Evolutionary conservation across 2,329 filamentous ascomycete species (phyloP), one percentile per base, ranked within the genome.

Genomic region (Monilinia aucupariae): DNA sequence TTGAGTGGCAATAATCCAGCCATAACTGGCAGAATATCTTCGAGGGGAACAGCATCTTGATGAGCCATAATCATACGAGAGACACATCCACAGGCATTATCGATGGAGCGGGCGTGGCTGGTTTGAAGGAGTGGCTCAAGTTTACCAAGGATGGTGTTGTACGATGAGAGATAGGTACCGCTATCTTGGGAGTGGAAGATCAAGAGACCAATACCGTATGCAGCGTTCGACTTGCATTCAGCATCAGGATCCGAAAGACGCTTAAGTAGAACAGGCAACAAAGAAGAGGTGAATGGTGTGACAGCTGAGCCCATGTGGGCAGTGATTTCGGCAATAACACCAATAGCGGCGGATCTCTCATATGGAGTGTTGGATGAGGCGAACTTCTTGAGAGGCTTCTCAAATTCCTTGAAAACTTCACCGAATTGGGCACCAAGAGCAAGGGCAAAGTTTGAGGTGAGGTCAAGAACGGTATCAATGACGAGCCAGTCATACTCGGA

Each of bases 401-500:
- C 90, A 69, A 97, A 96, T 71, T 96, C 87, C 81, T 96, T 96
- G 91, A 92, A 97, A 66, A 97, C 81, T 79, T 96, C 89, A 62
- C 83, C 82, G 72, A 97, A 97, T 69, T 87, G 85, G 27, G 83
- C 76, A 47, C 94, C 94, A 17, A 97, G 85, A 39, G 91, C 91
- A 53, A 86, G 85, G 25, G 92, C 87, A 48, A 97, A 84, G 45
- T 90, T 91, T 59, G 91, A 91, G 58, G 97, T 82, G 53, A 96
- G 91, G 68, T 97, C 94, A 62, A 97, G 84, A 43, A 91, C 92
- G 12, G 92, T 96, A 78, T 99, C 94, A 61, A 97, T 89, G 59
- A 96, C 88, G 22, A 97, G 85, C 94, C 94, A 97, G 80, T 97
- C 94, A 72, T 96, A 96, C 78, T 99, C 94, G 2, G 93, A 96